Base-by-base conservation (phyloP, 1,139 yeast species). In the Geotrichum siamense region DNA sequence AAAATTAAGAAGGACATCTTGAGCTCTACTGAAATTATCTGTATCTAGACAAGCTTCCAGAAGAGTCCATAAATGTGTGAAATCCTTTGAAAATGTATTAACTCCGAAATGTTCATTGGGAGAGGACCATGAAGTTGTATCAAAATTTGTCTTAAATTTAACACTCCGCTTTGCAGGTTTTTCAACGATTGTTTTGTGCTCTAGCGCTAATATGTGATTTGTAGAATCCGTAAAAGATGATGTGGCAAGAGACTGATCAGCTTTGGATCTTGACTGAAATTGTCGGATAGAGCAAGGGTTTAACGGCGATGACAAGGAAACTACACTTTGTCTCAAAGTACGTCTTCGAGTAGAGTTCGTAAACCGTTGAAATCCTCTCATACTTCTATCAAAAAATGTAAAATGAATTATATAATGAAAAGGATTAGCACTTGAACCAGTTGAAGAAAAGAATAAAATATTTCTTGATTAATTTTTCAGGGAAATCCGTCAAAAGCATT, bases 11-110 rank as follows among this genome's bases (percentile, higher is more conserved):
- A 87, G 64, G 21, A 86, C 78, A 26, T 78, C 68, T 53, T 76
- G 78, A 0, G 96, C 95, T 54, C 96, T 70, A 27, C 72, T 75
- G 54, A 75, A 76, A 57, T 84, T 83, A 44, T 74, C 74, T 27
- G 84, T 73, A 38, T 78, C 74, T 31, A 89, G 60, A 53, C 93
- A 81, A 0, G 94, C 94, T 56, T 86, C 95, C 32, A 86, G 68
- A 28, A 87, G 64, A 1, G 91, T 75, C 76, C 86, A 85, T 15
- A 83, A 67, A 56, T 82, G 85, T 43, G 74, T 68, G 27, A 78
- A 74, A 49, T 79, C 82, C 54, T 57, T 59, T 20, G 63, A 51
- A 47, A 62, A 63, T 5, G 60, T 52, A 45, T 59, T 59, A 35
- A 64, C 49, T 5, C 60, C 47, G 4, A 62, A 52, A 12, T 51